Conservation (phyloP, 2,329 filamentous ascomycete genomes). For the Parastagonospora avenae region DNA sequence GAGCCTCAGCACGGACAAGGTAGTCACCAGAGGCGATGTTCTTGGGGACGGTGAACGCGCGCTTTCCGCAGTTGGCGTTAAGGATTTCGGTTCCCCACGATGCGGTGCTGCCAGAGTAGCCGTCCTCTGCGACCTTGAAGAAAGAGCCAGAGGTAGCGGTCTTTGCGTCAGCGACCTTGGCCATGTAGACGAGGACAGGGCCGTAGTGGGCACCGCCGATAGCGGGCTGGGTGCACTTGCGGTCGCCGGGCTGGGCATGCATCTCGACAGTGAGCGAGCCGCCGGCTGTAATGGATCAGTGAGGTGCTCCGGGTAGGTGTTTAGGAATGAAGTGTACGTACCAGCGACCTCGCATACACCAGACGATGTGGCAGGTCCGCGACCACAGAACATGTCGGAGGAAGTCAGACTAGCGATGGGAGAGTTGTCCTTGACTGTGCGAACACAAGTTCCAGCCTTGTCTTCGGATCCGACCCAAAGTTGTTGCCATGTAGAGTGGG, state of each 20-base stretch:
- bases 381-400: constrained; percentile 45
- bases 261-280: constrained; percentile 43
- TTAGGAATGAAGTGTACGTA: constrained; percentile 13
- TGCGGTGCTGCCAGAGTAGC: constrained; percentile 42
- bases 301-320: not conserved
- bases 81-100: constrained; percentile 47
- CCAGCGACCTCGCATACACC: constrained; percentile 43
- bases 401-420: constrained; percentile 37
- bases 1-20: constrained; percentile 41
- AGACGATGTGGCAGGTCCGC: constrained; percentile 28
- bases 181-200: constrained; percentile 46
- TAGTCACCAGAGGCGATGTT: constrained; percentile 40
- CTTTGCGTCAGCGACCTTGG: constrained; percentile 44
- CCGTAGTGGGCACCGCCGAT: constrained; percentile 48
- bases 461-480: constrained; percentile 45
- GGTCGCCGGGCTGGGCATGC: constrained; percentile 43
- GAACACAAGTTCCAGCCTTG: constrained; percentile 34
- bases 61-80: constrained; percentile 47
- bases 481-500: constrained; percentile 47
- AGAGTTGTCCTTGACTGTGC: constrained; percentile 44
- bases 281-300: constrained; percentile 35
- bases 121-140: constrained; percentile 47
- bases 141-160: constrained; percentile 37
- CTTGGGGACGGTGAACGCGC: constrained; percentile 43
- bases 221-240: constrained; percentile 38